phyloP scores from a whole-genome alignment of 2,329 filamentous ascomycete genomes.

The Fusarium praegraminearum region DNA sequence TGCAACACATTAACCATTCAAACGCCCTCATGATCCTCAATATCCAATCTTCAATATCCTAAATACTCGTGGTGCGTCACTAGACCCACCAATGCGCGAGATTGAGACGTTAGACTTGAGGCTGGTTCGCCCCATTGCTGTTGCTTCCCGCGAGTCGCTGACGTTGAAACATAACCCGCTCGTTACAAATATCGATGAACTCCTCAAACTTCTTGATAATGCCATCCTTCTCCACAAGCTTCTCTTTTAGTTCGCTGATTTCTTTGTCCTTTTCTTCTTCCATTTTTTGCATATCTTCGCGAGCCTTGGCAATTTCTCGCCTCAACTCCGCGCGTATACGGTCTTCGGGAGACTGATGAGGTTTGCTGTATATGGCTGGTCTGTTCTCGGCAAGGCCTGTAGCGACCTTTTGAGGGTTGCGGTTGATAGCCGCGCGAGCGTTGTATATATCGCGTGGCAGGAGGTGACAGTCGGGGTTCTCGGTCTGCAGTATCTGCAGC shows the following conservation, averaged over 20 bases:
- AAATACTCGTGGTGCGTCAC: conserved; percentile 29
- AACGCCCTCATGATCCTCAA: conserved; percentile 40
- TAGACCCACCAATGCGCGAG: conserved; percentile 33
- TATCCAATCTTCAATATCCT: conserved; percentile 16
- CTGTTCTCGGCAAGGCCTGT: conserved; percentile 70
- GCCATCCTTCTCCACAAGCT: conserved; percentile 72
- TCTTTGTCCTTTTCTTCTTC: conserved; percentile 69
- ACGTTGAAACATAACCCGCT: conserved; percentile 72
- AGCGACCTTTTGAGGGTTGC: conserved; percentile 72
- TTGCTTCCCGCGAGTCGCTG: conserved; percentile 60
- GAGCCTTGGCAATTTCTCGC: conserved; percentile 68
- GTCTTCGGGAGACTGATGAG: conserved; percentile 71
- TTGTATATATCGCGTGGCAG: conserved; percentile 76
- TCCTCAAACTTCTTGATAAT: conserved; percentile 74
- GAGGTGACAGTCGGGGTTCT: conserved; percentile 72
- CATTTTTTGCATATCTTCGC: conserved; percentile 67
- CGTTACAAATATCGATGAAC: conserved; percentile 77
- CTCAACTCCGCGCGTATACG: conserved; percentile 72
- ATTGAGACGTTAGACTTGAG: conserved; percentile 36
- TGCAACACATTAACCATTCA: conserved; percentile 17
- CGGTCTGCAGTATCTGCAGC: conserved; percentile 72
- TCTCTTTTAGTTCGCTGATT: conserved; percentile 68
- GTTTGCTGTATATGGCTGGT: conserved; percentile 75
- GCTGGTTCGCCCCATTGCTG: conserved; percentile 45
- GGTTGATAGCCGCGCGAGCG: conserved; percentile 73